A percentile compares a stretch with the other conserved stretches of the same genome.
Conservation (phyloP, 2,329 filamentous ascomycete species). For the Exophiala aquamarina region DNA sequence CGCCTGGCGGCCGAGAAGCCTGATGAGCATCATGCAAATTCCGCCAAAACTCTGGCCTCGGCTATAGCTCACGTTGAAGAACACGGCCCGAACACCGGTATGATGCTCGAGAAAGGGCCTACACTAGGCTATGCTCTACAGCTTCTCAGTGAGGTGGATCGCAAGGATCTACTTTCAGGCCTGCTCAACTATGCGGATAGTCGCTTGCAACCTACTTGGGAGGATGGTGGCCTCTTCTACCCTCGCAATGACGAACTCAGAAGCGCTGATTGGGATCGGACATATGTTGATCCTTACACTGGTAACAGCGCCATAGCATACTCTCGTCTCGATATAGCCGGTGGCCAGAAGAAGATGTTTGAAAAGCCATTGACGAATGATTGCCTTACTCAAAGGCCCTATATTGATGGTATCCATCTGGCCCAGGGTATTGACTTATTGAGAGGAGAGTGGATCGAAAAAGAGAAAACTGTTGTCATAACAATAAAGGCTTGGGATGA, state of each 20-base stretch:
- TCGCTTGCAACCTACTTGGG: slow-evolving; percentile 17
- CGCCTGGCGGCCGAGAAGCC: slow-evolving; percentile 17
- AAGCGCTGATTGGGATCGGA: slow-evolving; percentile 4
- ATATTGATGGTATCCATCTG: slow-evolving; percentile 14
- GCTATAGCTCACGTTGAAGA: not conserved
- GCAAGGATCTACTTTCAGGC: slow-evolving; percentile 9
- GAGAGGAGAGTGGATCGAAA: slow-evolving; percentile 15
- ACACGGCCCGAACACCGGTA: not conserved
- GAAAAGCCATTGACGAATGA: slow-evolving; percentile 18
- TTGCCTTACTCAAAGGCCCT: slow-evolving; percentile 6
- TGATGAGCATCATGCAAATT: not conserved
- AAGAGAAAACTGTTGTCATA: slow-evolving; percentile 9
- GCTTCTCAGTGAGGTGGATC: slow-evolving; percentile 33
- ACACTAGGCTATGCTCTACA: slow-evolving; percentile 32
- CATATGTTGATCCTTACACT: slow-evolving; percentile 13
- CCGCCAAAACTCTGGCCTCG: not conserved
- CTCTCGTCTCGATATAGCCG: slow-evolving; percentile 16
- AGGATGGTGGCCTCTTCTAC: slow-evolving; percentile 21
- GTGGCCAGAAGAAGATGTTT: slow-evolving; percentile 21
- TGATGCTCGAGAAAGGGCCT: slow-evolving; percentile 23
- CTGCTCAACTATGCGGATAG: slow-evolving; percentile 17
- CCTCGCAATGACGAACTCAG: slow-evolving; percentile 25
- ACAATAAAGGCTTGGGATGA: slow-evolving; percentile 19
- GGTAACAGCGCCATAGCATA: slow-evolving; percentile 21
- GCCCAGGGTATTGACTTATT: slow-evolving; percentile 15